phyloP scores from a whole-genome alignment of 2,329 filamentous ascomycete species.

The Trichothecium sympodiale region DNA sequence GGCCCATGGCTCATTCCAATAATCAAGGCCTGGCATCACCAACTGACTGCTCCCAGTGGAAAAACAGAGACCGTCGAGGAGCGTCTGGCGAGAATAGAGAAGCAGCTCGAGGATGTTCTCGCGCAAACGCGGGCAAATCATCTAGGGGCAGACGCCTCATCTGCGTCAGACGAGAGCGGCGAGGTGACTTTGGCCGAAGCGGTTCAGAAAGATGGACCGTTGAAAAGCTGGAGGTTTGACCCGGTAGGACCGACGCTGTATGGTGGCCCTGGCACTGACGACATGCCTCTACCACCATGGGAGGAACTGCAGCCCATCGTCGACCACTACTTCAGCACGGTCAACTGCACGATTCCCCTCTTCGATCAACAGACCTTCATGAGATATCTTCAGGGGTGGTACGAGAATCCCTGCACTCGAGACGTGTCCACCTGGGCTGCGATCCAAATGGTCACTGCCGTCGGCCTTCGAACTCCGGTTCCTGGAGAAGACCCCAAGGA shows the following conservation, averaged over 20 bases:
- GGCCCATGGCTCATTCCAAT: no score
- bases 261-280: conserved; percentile 7
- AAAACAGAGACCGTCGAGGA: conserved; percentile 12
- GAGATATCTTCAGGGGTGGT: conserved; percentile 22
- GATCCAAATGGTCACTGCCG: conserved; percentile 26
- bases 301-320: conserved; percentile 22
- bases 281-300: conserved; percentile 18
- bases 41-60: no score
- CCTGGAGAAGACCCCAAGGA: conserved; percentile 4
- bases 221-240: conserved; percentile 9
- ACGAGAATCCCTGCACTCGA: conserved; percentile 11
- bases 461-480: conserved; percentile 18
- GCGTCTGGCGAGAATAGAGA: conserved; percentile 19
- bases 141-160: not conserved
- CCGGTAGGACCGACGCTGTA: conserved; percentile 11
- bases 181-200: no score
- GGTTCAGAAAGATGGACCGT: not conserved
- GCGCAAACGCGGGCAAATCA: conserved; percentile 6
- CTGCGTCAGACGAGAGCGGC: not conserved
- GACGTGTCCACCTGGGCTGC: conserved; percentile 22
- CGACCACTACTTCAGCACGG: conserved; percentile 24
- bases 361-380: conserved; percentile 25
- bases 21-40: no score
- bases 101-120: conserved; percentile 19
- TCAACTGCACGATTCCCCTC: conserved; percentile 24